Evolutionary conservation across 768 basidiomycete species (phyloP), one percentile per base, ranked within the genome.

Genomic region (Mycena chlorophos): DNA sequence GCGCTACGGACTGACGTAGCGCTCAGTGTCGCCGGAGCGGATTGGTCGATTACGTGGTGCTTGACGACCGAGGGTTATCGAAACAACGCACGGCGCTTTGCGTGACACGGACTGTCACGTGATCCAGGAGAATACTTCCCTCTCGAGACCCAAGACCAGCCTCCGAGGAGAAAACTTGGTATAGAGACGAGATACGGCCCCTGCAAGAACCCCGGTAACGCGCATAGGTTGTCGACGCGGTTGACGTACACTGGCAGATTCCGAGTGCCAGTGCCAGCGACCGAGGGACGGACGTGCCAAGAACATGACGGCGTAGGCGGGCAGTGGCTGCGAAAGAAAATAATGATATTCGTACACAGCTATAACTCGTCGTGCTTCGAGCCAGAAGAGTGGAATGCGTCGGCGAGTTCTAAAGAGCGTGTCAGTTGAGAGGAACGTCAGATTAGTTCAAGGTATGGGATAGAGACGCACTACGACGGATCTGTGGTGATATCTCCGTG

Each of bases 381-480:
- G 47, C 68, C 69, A 26, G 74, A 63, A 6, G 71, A 69, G 52
- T 76, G 73, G 73, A 87, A 87, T 38, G 75, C 80, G 49, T 84
- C 79, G 34, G 65, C 59, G 43, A 87, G 69, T 70, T 84, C 86
- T 88, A 65, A 37, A n/a, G 42, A 42, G 22, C 30, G 42, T 51
- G 52, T 52, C 43, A 42, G 50, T 54, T 49, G 55, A 49, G 48
- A 8, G 31, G n/a, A 38, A 5, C 23, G 25, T 0, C 14, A 20
- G 17, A 49, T 39, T 22, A 48, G 10, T 40, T 48, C 51, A 8
- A 37, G 43, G 39, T 23, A 28, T 17, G 19, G n/a, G n/a, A n/a
- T n/a, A n/a, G n/a, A n/a, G n/a, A 80, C 94, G 79, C 68, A 98
- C 96, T 91, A 68, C 76, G 80, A 63, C 84, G 84, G 56, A 82